Conservation (phyloP, 306 rosid species). For the Cucurbita pepo region DNA sequence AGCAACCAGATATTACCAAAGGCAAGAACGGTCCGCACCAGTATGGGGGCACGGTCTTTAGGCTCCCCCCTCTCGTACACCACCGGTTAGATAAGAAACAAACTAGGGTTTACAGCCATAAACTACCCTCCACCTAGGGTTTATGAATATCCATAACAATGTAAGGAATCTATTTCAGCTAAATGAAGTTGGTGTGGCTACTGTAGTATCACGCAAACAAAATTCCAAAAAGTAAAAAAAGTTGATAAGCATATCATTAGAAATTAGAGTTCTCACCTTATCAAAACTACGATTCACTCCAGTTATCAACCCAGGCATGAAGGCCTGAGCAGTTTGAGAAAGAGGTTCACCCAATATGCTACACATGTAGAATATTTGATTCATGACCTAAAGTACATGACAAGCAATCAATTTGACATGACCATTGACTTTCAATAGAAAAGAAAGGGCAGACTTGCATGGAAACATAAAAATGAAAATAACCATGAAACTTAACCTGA, state of each 20-base stretch:
- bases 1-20: background rate
- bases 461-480: background rate
- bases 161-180: background rate
- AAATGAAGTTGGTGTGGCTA: background rate
- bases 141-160: background rate
- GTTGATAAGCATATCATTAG: background rate
- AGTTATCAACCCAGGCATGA: conserved; percentile 69
- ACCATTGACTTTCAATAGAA: conserved; percentile 8
- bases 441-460: conserved; percentile 1
- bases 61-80: background rate
- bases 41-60: background rate
- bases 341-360: conserved; percentile 97
- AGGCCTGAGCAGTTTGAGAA: conserved; percentile 87
- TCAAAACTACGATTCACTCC: conserved; percentile 49
- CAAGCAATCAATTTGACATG: conserved; percentile 8
- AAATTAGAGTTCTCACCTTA: conserved; percentile 41
- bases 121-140: background rate
- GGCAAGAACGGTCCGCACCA: background rate
- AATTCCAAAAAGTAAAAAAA: background rate
- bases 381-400: conserved; percentile 57
- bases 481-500: conserved; percentile 35
- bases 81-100: no score
- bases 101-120: background rate
- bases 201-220: background rate
- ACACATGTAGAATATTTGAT: conserved; percentile 60